phyloP scores from a whole-genome alignment of 805 yeast species.

The Ogataea haglerorum region DNA sequence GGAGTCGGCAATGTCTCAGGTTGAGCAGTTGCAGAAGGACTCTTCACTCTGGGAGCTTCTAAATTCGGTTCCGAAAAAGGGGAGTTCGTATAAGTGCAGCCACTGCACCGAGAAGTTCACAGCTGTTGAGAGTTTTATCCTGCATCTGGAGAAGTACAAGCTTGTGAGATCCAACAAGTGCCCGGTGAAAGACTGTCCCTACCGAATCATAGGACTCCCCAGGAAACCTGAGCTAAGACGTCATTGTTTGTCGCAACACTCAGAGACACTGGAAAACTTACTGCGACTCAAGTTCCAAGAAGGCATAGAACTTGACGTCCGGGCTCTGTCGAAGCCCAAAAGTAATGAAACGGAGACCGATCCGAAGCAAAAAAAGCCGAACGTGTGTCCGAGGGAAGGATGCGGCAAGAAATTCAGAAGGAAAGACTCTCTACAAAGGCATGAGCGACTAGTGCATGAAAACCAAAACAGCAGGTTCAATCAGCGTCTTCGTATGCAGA shows the following conservation, averaged over 20 bases:
- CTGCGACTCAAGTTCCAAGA: constrained; percentile 7
- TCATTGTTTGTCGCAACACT: constrained; percentile 48
- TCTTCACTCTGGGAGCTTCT: constrained; percentile 16
- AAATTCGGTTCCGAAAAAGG: constrained; percentile 25
- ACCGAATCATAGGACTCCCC: constrained; percentile 47
- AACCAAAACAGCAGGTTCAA: constrained; percentile 40
- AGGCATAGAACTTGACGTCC: constrained; percentile 3
- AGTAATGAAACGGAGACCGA: background rate
- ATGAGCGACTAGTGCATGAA: constrained; percentile 49
- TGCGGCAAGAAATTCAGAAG: constrained; percentile 51
- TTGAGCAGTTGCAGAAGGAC: constrained; percentile 33
- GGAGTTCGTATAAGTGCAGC: constrained; percentile 45
- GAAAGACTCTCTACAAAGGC: constrained; percentile 53
- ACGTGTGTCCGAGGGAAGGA: constrained; percentile 21
- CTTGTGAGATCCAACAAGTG: constrained; percentile 42
- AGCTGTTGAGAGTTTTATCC: constrained; percentile 27
- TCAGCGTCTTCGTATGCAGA: constrained; percentile 28
- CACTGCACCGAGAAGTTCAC: constrained; percentile 43
- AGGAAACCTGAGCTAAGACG: constrained; percentile 47
- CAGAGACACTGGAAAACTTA: constrained; percentile 16
- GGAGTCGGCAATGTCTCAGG: constrained; percentile 15
- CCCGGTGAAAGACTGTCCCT: constrained; percentile 44
- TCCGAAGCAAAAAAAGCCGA: constrained; percentile 10
- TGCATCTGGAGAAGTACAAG: constrained; percentile 42
- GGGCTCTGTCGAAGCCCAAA: background rate